Evolutionary conservation across 2,329 filamentous ascomycete genomes (phyloP).

Genomic region (Aschersonia sp.): DNA sequence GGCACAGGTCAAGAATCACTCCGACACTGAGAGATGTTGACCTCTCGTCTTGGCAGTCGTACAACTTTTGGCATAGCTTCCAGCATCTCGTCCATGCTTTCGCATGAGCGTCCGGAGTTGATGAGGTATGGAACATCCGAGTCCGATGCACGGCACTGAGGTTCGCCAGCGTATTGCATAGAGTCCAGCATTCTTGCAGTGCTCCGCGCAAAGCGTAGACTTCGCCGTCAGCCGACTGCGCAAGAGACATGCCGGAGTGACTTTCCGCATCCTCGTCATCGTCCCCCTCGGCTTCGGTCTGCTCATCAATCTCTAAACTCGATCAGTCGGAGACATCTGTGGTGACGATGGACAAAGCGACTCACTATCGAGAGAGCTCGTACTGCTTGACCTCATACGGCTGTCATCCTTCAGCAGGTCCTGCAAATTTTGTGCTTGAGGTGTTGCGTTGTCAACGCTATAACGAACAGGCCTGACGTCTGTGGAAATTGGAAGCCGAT

Average conservation of each 20-base stretch:
- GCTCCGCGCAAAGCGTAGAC: slow-evolving; percentile 58
- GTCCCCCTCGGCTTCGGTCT: slow-evolving; percentile 36
- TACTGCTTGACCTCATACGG: slow-evolving; percentile 48
- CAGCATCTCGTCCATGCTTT: slow-evolving; percentile 90
- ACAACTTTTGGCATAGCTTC: slow-evolving; percentile 81
- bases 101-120: slow-evolving; percentile 64
- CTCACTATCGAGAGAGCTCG: slow-evolving; percentile 67
- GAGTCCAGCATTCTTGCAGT: slow-evolving; percentile 79
- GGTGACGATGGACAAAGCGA: slow-evolving; percentile 2
- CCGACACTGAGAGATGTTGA: slow-evolving; percentile 51
- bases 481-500: slow-evolving; percentile 62
- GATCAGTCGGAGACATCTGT: background rate
- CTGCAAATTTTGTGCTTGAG: slow-evolving; percentile 68
- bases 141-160: slow-evolving; percentile 74
- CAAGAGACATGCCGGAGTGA: slow-evolving; percentile 24
- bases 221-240: slow-evolving; percentile 39
- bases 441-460: slow-evolving; percentile 57
- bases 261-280: slow-evolving; percentile 34
- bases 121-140: slow-evolving; percentile 62
- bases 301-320: slow-evolving; percentile 38
- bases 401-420: slow-evolving; percentile 48
- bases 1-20: slow-evolving; percentile 71
- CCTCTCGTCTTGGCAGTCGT: slow-evolving; percentile 63
- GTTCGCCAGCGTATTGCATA: slow-evolving; percentile 81
- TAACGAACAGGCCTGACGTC: slow-evolving; percentile 53